These are phyloP conservation scores for Penicillium glabrum DNA, from an alignment of 2,329 filamentous ascomycete genomes.

Conservation along the genomic window DNA sequence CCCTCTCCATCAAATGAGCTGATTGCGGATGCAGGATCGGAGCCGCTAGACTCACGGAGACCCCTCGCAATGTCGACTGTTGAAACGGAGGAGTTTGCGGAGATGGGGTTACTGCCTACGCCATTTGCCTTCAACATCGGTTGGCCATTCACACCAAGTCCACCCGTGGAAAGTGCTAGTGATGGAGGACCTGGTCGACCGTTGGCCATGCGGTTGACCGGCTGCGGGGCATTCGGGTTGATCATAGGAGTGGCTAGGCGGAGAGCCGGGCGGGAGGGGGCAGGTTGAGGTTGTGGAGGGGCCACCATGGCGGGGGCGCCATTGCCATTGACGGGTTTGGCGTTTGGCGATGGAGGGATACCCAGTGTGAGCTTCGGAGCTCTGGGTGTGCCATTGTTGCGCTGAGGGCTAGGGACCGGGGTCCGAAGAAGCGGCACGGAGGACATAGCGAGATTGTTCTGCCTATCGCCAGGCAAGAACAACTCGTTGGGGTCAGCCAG, in stretches of 20 bases:
- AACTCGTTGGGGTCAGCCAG: conserved; percentile 42
- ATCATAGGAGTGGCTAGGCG: conserved; percentile 88
- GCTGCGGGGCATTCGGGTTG: conserved; percentile 68
- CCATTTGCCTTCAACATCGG: conserved; percentile 68
- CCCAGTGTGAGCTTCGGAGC: conserved; percentile 81
- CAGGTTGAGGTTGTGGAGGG: conserved; percentile 47
- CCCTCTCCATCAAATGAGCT: conserved; percentile 77
- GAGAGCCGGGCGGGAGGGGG: conserved; percentile 64
- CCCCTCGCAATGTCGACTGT: conserved; percentile 79
- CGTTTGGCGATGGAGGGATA: conserved; percentile 84
- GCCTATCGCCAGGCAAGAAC: conserved; percentile 42
- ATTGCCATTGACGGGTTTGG: conserved; percentile 65
- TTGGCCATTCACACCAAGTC: conserved; percentile 76
- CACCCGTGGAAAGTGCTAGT: conserved; percentile 58
- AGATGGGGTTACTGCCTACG: conserved; percentile 75
- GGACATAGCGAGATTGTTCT: conserved; percentile 60
- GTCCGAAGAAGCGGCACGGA: conserved; percentile 77
- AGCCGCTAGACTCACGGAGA: conserved; percentile 64
- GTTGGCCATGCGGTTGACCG: conserved; percentile 47
- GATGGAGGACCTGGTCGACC: conserved; percentile 57
- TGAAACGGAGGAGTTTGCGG: conserved; percentile 83
- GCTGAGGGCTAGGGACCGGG: conserved; percentile 71
- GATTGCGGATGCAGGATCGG: conserved; percentile 85
- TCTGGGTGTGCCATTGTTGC: conserved; percentile 60
- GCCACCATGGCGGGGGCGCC: conserved; percentile 37